Percentiles rank a stretch among this genome's conserved stretches.
Evolutionary conservation across 257 asterid species (phyloP).

Genomic region (Ajuga chamaepitys): DNA sequence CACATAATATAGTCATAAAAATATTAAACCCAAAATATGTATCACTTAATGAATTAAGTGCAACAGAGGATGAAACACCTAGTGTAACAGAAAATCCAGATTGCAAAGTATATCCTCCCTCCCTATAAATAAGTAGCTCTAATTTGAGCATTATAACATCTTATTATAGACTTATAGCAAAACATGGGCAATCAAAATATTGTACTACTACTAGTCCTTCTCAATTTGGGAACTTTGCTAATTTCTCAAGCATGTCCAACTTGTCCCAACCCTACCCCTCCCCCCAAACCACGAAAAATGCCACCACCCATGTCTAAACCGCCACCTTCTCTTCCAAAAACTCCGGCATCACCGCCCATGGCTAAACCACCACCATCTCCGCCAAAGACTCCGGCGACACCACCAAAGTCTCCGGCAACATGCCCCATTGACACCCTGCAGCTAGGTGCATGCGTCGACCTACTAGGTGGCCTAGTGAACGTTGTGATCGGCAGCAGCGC

Average conservation of each 20-base stretch:
- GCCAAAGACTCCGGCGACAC: background rate
- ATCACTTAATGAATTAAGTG: too few species aligned
- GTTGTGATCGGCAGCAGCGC: conserved; percentile 45
- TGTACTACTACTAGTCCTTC: conserved; percentile 20
- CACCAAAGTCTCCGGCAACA: conserved; percentile 20
- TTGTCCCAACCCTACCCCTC: conserved; percentile 40
- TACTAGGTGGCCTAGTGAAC: conserved; percentile 44
- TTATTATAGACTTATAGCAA: too few species aligned
- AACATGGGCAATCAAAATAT: conserved; percentile 27
- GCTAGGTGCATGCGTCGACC: conserved; percentile 37
- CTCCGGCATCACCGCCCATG: background rate
- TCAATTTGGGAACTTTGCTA: conserved; percentile 38
- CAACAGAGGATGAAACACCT: too few species aligned
- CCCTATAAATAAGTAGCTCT: too few species aligned
- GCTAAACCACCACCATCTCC: too few species aligned
- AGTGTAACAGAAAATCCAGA: too few species aligned
- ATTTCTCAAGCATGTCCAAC: conserved; percentile 47
- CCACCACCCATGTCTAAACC: conserved; percentile 23
- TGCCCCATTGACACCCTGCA: conserved; percentile 56
- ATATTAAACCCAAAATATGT: too few species aligned
- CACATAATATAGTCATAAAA: too few species aligned
- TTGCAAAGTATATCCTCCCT: too few species aligned
- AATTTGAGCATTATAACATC: too few species aligned
- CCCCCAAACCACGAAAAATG: conserved; percentile 5
- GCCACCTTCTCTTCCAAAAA: background rate